Percentiles rank a stretch among this genome's conserved stretches.
Evolutionary conservation across 306 rosid species (phyloP).

Genomic region (Vigna nakashimae): DNA sequence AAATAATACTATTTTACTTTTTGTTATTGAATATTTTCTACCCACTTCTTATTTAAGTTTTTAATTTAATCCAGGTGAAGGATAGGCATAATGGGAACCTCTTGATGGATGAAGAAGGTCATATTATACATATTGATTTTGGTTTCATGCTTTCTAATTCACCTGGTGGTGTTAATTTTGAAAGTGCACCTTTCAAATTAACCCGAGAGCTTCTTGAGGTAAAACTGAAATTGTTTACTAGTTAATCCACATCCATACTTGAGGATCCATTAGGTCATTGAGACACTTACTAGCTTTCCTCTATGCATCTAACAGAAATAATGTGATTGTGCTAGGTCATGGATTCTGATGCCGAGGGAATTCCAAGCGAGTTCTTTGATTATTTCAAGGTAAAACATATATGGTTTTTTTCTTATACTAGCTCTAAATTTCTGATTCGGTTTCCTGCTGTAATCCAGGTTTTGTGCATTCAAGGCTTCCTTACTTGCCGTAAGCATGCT

Average conservation of each 20-base stretch:
- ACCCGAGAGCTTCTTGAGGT: slow-evolving; percentile 98
- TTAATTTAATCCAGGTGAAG: slow-evolving; percentile 62
- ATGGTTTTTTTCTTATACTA: slow-evolving; percentile 14
- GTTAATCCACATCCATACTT: slow-evolving; percentile 15
- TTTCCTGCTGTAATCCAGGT: slow-evolving; percentile 60
- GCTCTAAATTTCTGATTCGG: slow-evolving; percentile 41
- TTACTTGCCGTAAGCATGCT: slow-evolving; percentile 97
- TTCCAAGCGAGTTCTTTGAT: slow-evolving; percentile 97
- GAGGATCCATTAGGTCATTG: slow-evolving; percentile 18
- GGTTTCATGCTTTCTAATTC: slow-evolving; percentile 99
- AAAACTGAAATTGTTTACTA: slow-evolving; percentile 39
- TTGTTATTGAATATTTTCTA: slow-evolving; percentile 28
- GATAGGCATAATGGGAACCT: slow-evolving; percentile 98
- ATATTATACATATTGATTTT: slow-evolving; percentile 95
- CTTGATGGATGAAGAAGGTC: slow-evolving; percentile 95
- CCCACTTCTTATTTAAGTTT: slow-evolving; percentile 39
- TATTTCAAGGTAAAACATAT: slow-evolving; percentile 78
- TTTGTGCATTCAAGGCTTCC: slow-evolving; percentile 99
- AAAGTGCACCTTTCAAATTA: slow-evolving; percentile 96
- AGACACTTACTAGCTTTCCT: neutral
- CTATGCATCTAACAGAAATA: slow-evolving; percentile 13
- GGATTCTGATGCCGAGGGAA: slow-evolving; percentile 99
- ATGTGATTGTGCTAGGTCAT: slow-evolving; percentile 72
- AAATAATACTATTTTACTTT: slow-evolving; percentile 7
- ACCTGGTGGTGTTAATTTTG: slow-evolving; percentile 98